Percentiles rank a stretch among this genome's conserved stretches.
phyloP scores from a whole-genome alignment of 2,329 filamentous ascomycete species.

The Macroventuria anomochaeta region DNA sequence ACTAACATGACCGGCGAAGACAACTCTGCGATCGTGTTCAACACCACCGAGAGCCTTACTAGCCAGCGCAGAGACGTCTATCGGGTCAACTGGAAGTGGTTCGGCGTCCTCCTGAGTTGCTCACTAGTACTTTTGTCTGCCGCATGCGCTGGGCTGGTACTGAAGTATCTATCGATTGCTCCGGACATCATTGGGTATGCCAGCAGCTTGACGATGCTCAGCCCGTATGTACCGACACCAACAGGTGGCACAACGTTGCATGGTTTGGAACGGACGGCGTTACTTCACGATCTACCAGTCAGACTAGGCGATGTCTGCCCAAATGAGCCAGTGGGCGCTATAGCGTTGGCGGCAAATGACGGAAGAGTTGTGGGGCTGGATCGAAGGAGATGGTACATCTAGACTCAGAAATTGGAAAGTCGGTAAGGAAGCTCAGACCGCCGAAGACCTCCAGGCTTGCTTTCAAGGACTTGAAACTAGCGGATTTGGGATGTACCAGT shows the following conservation, averaged over 20 bases:
- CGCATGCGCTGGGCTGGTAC: slow-evolving; percentile 32
- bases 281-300: slow-evolving; percentile 34
- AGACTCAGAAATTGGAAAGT: too few species aligned
- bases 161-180: slow-evolving; percentile 39
- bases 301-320: slow-evolving; percentile 40
- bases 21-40: slow-evolving; percentile 21
- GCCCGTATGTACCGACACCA: slow-evolving; percentile 34
- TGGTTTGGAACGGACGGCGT: slow-evolving; percentile 31
- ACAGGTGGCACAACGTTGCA: slow-evolving; percentile 36
- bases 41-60: slow-evolving; percentile 18
- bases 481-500: too few species aligned
- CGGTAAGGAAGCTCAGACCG: too few species aligned
- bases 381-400: slow-evolving; percentile 30
- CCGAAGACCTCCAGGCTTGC: too few species aligned
- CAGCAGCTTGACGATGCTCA: slow-evolving; percentile 32
- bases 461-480: too few species aligned
- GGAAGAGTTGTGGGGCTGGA: slow-evolving; percentile 26
- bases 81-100: slow-evolving; percentile 37
- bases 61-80: slow-evolving; percentile 20
- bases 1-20: slow-evolving; percentile 13
- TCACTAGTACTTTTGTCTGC: slow-evolving; percentile 34
- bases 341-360: slow-evolving; percentile 35
- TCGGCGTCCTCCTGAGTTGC: slow-evolving; percentile 29
- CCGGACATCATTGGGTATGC: slow-evolving; percentile 39
- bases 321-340: slow-evolving; percentile 35